These are phyloP conservation scores for Centrapalus pauciflorus DNA, from an alignment of 129 eudicot species.

Conservation along the genomic window DNA sequence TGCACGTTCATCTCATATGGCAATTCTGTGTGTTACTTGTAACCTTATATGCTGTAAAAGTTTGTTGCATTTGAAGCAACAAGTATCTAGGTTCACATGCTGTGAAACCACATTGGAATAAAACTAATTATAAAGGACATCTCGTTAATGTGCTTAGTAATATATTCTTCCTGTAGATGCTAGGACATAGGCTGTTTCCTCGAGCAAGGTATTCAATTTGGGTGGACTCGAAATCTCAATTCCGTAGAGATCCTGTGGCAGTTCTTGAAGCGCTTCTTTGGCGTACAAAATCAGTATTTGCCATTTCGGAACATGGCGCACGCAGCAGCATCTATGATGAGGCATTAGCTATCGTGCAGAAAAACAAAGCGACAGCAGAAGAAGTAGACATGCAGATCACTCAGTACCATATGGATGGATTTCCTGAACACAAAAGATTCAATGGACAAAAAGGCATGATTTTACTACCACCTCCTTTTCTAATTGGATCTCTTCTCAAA, in stretches of 20 bases:
- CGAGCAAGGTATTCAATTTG: slow-evolving; percentile 81
- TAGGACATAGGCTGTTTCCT: slow-evolving; percentile 90
- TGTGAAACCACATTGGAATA: too few relatives aligned
- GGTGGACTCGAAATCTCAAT: slow-evolving; percentile 97
- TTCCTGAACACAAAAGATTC: slow-evolving; percentile 88
- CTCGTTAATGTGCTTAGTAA: neutral
- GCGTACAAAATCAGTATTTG: slow-evolving; percentile 73
- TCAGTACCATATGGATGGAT: slow-evolving; percentile 82
- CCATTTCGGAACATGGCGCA: slow-evolving; percentile 97
- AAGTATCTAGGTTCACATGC: neutral
- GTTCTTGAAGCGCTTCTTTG: slow-evolving; percentile 88
- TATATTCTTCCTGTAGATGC: slow-evolving; percentile 48
- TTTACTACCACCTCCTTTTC: neutral
- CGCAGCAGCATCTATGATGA: slow-evolving; percentile 97
- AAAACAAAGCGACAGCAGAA: slow-evolving; percentile 93
- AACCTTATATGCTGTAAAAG: neutral
- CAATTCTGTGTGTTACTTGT: neutral
- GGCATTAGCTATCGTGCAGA: slow-evolving; percentile 94
- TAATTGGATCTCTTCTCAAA: too few relatives aligned
- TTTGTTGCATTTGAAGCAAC: neutral
- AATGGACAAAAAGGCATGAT: slow-evolving; percentile 78
- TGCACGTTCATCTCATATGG: neutral
- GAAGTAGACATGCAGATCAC: slow-evolving; percentile 80
- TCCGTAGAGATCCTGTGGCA: slow-evolving; percentile 92
- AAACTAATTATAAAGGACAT: neutral